Evolutionary conservation across 164 flowering plant species (phyloP).

Genomic region (Vitis labrusca): DNA sequence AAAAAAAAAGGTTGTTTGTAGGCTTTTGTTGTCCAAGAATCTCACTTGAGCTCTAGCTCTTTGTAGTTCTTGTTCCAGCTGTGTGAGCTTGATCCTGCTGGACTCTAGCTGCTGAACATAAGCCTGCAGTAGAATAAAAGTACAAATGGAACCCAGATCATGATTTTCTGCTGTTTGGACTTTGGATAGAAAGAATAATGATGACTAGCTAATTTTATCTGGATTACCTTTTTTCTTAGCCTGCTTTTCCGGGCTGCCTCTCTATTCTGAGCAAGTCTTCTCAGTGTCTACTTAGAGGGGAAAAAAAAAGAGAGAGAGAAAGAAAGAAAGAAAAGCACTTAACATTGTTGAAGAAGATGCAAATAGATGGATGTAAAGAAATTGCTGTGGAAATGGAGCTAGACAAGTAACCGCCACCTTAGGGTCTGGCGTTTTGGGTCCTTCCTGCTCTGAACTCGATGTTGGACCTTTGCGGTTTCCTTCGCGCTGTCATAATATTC

Average conservation of each 20-base stretch:
- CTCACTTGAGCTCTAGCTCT: constrained; percentile 86
- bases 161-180: background rate
- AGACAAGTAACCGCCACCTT: constrained; percentile 46
- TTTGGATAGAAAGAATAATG: background rate
- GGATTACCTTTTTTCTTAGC: constrained; percentile 83
- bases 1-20: background rate
- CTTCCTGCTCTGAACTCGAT: constrained; percentile 84
- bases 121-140: constrained; percentile 54
- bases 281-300: constrained; percentile 59
- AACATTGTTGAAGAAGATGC: background rate
- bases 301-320: background rate
- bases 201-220: background rate
- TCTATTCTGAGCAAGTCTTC: constrained; percentile 99
- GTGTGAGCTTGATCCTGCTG: constrained; percentile 88
- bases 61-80: constrained; percentile 93
- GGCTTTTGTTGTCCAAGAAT: background rate
- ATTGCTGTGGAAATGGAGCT: background rate
- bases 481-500: constrained; percentile 54
- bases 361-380: background rate
- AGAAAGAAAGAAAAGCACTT: constrained; percentile 1
- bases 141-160: background rate
- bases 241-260: constrained; percentile 99
- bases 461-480: constrained; percentile 68
- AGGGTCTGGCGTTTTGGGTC: constrained; percentile 90
- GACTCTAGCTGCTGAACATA: constrained; percentile 97